Conservation (phyloP, 176 grass and related monocot genomes). For the Phyllostachys edulis region DNA sequence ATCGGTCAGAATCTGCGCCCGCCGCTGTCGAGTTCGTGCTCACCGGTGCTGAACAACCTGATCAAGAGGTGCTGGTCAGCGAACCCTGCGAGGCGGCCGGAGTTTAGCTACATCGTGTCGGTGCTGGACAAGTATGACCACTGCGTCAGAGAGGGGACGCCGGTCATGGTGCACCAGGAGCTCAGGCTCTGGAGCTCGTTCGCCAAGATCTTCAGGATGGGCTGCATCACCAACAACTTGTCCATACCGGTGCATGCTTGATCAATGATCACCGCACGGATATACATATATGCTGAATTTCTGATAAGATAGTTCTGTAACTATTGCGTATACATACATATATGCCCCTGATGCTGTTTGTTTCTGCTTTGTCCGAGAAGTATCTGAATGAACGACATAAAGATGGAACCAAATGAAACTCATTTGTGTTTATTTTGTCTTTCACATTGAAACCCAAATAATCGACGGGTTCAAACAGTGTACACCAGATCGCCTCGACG, state of each 20-base stretch:
- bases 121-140: conserved; percentile 94
- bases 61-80: conserved; percentile 89
- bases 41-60: conserved; percentile 78
- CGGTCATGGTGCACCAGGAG: conserved; percentile 69
- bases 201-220: conserved; percentile 64
- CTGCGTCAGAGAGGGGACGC: conserved; percentile 79
- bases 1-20: conserved; percentile 69
- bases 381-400: conserved; percentile 14
- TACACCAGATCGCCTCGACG: background rate
- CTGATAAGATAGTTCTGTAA: conserved; percentile 23
- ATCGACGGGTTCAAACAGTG: background rate
- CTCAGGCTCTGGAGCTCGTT: conserved; percentile 65
- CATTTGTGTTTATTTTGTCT: conserved; percentile 24
- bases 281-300: background rate
- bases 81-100: conserved; percentile 77
- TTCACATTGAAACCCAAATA: conserved; percentile 6
- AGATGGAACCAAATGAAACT: conserved; percentile 13
- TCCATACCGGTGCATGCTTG: conserved; percentile 62
- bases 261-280: background rate
- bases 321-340: background rate
- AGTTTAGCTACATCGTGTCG: conserved; percentile 93
- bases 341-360: background rate
- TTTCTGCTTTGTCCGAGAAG: conserved; percentile 16
- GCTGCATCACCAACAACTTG: conserved; percentile 63
- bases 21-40: conserved; percentile 69